Evolutionary conservation across 202 grass and related monocot species (phyloP), one percentile per base, ranked within the genome.

Genomic region (Panicum virgatum): DNA sequence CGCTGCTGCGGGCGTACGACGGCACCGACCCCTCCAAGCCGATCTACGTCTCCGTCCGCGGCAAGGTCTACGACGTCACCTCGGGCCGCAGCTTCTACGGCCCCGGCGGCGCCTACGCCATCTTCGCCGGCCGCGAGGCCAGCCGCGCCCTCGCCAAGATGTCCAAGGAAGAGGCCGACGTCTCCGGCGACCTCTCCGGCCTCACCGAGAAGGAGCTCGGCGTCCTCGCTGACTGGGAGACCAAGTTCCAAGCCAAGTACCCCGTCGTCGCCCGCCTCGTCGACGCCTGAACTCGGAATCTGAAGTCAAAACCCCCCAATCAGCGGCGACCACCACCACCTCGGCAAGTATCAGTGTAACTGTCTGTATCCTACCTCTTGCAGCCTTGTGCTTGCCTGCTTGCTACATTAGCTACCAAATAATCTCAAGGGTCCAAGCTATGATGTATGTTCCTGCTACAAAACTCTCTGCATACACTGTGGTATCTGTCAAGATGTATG

Each of bases 161-260:
- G 96, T 91, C 88, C 85, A 98, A 94, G 88, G 86, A 89, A 30
- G 87, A 71, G 22, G 73, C 32, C 66, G 91, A 94, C 54, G 63
- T 92, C 90, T 89, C 80, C 20, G 90, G 90, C 5, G 80, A 98
- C 86, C 86, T 98, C 72, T 56, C 60, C 5, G 96, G 80, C n/a
- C 91, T 98, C 86, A 74, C 87, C 62, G 88, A 98, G 6, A 95
- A 98, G 84, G 96, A 98, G 82, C 85, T 85, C 38, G 91, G 82
- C 40, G 91, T 94, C 51, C 92, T 98, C 44, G 79, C 83, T 27
- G 96, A 98, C 62, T 98, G 96, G 94, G 90, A 95, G 90, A 91
- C 84, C 67, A 98, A 95, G 86, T 98, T 98, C 86, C 84, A 90
- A 86, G 92, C 88, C 69, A 98, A 98, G 84, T 98, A 98, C 82